Percentiles rank a stretch among this genome's conserved stretches.
Conservation (phyloP, 2,329 filamentous ascomycete species). For the Apiospora malaysiana region DNA sequence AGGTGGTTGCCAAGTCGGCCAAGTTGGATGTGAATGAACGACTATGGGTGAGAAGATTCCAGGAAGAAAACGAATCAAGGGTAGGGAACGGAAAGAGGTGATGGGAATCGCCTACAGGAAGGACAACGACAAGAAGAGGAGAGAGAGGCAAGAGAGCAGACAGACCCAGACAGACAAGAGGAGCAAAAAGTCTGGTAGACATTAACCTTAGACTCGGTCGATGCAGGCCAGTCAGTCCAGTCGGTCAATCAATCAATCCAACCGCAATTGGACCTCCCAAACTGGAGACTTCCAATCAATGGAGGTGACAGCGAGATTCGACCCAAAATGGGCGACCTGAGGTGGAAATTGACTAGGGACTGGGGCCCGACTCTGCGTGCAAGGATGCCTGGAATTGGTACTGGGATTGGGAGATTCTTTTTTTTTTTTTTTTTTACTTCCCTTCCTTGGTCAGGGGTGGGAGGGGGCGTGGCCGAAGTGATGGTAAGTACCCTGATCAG, state of each 20-base stretch:
- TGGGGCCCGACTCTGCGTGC: conserved; percentile 19
- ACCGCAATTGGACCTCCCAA: neutral
- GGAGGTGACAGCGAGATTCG: conserved; percentile 21
- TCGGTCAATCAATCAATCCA: neutral
- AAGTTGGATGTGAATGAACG: conserved; percentile 10
- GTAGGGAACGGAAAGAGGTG: neutral
- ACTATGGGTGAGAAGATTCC: conserved; percentile 6
- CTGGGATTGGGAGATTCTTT: conserved; percentile 2
- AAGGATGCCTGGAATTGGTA: conserved; percentile 3
- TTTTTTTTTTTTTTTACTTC: neutral
- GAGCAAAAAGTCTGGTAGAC: conserved; percentile 10
- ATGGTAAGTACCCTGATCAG: neutral
- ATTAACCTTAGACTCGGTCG: conserved; percentile 16
- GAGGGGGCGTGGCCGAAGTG: conserved; percentile 18
- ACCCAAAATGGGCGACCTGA: conserved; percentile 24
- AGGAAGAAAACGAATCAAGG: neutral
- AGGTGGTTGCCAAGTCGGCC: neutral
- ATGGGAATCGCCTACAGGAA: conserved; percentile 8
- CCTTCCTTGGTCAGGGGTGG: neutral
- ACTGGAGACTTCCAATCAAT: conserved; percentile 13
- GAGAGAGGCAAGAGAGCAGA: neutral
- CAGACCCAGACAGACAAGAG: too few relatives aligned
- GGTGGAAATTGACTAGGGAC: conserved; percentile 31
- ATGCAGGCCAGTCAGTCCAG: conserved; percentile 9
- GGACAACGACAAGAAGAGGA: neutral